These are phyloP conservation scores for Boeremia exigua DNA, from an alignment of 2,329 filamentous ascomycete species.

Conservation along the genomic window DNA sequence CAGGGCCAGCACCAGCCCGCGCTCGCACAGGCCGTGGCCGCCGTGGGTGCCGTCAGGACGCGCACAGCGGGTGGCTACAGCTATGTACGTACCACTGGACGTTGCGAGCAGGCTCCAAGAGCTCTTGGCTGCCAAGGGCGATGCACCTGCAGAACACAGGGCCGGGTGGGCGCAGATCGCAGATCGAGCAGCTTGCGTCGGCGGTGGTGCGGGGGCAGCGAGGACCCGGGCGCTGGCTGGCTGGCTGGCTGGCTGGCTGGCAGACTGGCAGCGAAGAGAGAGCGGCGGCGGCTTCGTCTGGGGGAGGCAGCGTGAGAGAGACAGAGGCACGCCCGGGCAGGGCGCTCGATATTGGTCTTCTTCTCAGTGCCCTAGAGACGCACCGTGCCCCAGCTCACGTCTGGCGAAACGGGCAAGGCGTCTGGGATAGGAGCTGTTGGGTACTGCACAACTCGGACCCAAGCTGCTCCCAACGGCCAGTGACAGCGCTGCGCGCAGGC, in stretches of 20 bases:
- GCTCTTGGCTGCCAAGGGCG: conserved; percentile 37
- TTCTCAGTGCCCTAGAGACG: conserved; percentile 11
- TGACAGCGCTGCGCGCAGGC: background rate
- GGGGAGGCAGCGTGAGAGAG: background rate
- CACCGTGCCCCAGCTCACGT: conserved; percentile 13
- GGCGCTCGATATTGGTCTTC: conserved; percentile 7
- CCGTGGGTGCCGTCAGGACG: background rate
- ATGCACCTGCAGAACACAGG: conserved; percentile 26
- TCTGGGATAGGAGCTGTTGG: conserved; percentile 1
- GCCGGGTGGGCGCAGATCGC: conserved; percentile 11
- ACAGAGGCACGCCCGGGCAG: conserved; percentile 1
- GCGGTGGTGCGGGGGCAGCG: too few relatives aligned
- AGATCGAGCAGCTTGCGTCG: background rate
- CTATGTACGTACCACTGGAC: conserved; percentile 37
- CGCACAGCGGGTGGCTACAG: conserved; percentile 7
- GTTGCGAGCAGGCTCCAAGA: conserved; percentile 29
- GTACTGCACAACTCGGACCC: background rate
- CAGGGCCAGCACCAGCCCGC: background rate
- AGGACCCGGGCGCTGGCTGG: too few relatives aligned
- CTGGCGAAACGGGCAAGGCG: conserved; percentile 15
- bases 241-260: too few relatives aligned
- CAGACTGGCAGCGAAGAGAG: background rate
- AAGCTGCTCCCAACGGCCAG: background rate
- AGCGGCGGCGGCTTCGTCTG: background rate
- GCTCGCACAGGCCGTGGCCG: conserved; percentile 8